phyloP scores from a whole-genome alignment of 1,284 basidiomycete genomes.

The Microbotryum silenes-acaulis region DNA sequence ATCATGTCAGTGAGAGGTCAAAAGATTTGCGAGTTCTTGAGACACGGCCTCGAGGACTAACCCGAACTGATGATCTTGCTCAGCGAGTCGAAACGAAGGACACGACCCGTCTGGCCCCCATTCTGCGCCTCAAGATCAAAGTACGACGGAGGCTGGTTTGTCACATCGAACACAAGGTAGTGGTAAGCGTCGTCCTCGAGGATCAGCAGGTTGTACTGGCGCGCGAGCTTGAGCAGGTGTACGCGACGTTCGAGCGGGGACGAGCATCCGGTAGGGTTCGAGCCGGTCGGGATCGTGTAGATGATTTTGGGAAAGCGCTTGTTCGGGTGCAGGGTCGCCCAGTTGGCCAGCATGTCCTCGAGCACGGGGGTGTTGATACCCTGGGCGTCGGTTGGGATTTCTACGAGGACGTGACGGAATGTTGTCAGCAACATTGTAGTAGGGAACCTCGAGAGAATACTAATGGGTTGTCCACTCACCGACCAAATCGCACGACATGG shows the following conservation, averaged over 20 bases:
- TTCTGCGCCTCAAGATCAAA: constrained; percentile 59
- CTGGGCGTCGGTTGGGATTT: constrained; percentile 68
- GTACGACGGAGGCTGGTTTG: constrained; percentile 57
- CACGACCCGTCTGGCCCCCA: constrained; percentile 50
- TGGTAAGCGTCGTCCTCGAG: constrained; percentile 81
- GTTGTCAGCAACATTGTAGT: background rate
- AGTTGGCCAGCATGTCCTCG: constrained; percentile 60
- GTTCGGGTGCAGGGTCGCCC: constrained; percentile 52
- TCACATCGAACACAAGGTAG: constrained; percentile 55
- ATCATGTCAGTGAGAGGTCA: background rate
- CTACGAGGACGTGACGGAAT: constrained; percentile 42
- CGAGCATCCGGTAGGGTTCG: constrained; percentile 74
- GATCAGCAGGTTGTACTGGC: constrained; percentile 70
- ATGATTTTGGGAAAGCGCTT: constrained; percentile 70
- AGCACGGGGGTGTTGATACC: constrained; percentile 64
- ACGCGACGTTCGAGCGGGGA: constrained; percentile 63
- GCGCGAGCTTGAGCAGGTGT: constrained; percentile 66
- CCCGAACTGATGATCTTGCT: constrained; percentile 81
- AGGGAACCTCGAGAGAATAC: background rate
- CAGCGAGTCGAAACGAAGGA: constrained; percentile 77
- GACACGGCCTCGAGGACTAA: constrained; percentile 26
- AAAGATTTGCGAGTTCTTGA: background rate
- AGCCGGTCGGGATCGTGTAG: constrained; percentile 59
- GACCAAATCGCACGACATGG: constrained; percentile 54
- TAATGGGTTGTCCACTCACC: constrained; percentile 45